Conservation (phyloP, 305 asterid species). For the Fraxinus dipetala region DNA sequence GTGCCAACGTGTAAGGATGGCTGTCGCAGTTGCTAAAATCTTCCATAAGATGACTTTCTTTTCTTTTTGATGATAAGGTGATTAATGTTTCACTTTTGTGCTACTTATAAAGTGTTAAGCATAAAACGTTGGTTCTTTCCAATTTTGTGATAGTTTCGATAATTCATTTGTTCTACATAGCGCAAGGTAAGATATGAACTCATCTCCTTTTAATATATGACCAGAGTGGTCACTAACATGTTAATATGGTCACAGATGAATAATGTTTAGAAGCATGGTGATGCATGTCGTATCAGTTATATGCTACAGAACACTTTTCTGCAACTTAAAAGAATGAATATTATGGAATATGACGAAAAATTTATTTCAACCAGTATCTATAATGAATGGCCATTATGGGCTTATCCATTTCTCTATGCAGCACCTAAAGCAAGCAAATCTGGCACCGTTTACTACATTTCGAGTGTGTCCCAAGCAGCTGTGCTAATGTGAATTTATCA, state of each 20-base stretch:
- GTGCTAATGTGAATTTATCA: constrained; percentile 17
- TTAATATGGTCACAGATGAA: not conserved
- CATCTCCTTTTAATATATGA: not conserved
- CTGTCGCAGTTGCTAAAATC: not conserved
- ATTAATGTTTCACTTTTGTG: not conserved
- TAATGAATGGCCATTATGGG: not conserved
- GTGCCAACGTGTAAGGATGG: not conserved
- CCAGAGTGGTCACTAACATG: not conserved
- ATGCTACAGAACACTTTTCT: not conserved
- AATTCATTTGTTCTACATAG: not conserved
- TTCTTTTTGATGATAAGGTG: not conserved
- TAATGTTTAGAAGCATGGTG: not conserved
- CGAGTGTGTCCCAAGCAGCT: constrained; percentile 11
- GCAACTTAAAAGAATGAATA: not conserved
- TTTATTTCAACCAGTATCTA: not conserved
- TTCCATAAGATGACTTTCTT: not conserved
- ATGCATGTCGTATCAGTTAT: not conserved
- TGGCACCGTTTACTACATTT: constrained; percentile 11
- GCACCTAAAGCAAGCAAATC: not conserved
- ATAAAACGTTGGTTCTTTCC: not conserved
- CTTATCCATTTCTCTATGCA: not conserved
- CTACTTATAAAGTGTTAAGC: not conserved
- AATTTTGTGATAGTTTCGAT: not conserved
- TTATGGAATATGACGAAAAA: not conserved
- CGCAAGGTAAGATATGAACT: not conserved